Base-by-base conservation (phyloP, 345 rosid species). In the Gossypium arboreum region DNA sequence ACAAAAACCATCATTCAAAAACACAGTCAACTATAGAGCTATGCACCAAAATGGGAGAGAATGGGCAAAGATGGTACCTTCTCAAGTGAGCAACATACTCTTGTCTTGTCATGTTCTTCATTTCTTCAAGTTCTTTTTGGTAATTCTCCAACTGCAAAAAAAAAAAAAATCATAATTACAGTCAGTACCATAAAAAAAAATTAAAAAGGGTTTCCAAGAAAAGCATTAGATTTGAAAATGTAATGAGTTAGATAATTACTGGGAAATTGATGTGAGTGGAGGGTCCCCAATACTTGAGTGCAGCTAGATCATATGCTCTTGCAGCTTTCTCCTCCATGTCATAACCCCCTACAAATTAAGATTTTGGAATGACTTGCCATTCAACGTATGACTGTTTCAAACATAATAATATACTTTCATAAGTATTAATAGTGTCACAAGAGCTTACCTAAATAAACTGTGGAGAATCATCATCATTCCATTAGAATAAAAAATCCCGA, bases 291-390 rank as follows among this genome's bases (percentile, higher is more conserved):
- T 94, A 94, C 91, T 94, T 94, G 85, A 94, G 89, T 75, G 98
- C 98, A 82, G 98, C 98, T 72, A 87, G 87, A 86, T 92, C 98
- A 83, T 94, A 94, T 48, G 98, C 92, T 83, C 97, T 88, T 73
- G 97, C 98, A 82, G 98, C 98, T 85, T 91, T 92, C 83, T 92
- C 98, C 84, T 94, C 98, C 95, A 90, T 87, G 79, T 94, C 98
- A 86, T 94, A 94, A 81, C 97, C 98, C 65, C 98, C 98, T 94
- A 85, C 79, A 25, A 84, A 80, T 74, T 56, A 55, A 48, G 55
- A 61, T 68, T 75, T 82, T 80, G 73, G 71, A 79, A 77, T 83
- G 34, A 72, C 76, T 76, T 75, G 59, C 59, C 71, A 17, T 16
- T 68, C 73, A 16, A 22, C 48, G 60, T 25, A 12, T 25, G 47